Evolutionary conservation across 2,329 filamentous ascomycete species (phyloP).

Genomic region (Scopulariopsis brevicaulis): DNA sequence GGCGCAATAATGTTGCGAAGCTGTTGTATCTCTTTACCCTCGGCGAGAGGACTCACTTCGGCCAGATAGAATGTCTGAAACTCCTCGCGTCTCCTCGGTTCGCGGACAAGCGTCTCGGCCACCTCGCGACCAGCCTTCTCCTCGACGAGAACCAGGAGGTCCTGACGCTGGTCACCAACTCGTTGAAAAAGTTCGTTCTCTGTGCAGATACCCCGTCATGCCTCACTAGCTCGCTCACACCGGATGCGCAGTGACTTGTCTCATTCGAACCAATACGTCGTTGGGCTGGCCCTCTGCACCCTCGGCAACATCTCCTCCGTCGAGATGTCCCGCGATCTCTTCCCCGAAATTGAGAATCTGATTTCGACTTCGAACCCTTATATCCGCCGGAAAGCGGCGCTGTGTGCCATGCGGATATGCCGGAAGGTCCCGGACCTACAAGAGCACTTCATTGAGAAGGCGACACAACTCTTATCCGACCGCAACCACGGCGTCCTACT

Average conservation of each 20-base stretch:
- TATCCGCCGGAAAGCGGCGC: constrained; percentile 87
- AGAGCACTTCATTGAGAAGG: constrained; percentile 95
- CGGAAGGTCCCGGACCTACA: constrained; percentile 94
- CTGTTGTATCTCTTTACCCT: constrained; percentile 96
- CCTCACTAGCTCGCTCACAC: background rate
- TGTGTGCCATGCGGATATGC: constrained; percentile 99
- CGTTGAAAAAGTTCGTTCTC: constrained; percentile 73
- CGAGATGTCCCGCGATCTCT: constrained; percentile 96
- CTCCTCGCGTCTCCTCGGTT: constrained; percentile 93
- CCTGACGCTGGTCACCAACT: constrained; percentile 92
- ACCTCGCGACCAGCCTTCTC: constrained; percentile 89
- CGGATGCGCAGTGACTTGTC: constrained; percentile 62
- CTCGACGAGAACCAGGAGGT: constrained; percentile 99
- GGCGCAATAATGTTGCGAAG: constrained; percentile 98
- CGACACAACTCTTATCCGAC: constrained; percentile 76
- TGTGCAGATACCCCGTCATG: background rate
- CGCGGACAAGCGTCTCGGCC: constrained; percentile 92
- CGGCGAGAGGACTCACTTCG: constrained; percentile 94
- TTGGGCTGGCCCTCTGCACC: constrained; percentile 90
- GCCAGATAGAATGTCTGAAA: constrained; percentile 98
- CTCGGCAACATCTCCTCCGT: constrained; percentile 95
- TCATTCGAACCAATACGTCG: constrained; percentile 97
- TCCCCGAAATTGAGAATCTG: constrained; percentile 87
- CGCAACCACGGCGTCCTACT: constrained; percentile 92
- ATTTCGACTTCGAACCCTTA: constrained; percentile 95